Base-by-base conservation (phyloP, 2,329 filamentous ascomycete genomes). In the Ascochyta clinopodiicola region DNA sequence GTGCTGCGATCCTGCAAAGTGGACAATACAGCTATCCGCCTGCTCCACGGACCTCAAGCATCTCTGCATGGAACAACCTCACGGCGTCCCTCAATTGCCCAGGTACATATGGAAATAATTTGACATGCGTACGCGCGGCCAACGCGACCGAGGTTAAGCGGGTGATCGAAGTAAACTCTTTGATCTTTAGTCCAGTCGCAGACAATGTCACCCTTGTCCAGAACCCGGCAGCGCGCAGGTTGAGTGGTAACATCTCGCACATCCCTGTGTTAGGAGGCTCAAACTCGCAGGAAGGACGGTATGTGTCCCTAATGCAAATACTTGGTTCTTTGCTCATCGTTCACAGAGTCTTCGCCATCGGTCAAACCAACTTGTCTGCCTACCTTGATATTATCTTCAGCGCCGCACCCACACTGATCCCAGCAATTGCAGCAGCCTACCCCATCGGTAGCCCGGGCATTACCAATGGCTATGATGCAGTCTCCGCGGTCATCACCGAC, bases 1-100 rank as follows among this genome's bases (percentile, higher is more conserved):
- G 62, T 22, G 69, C 70, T 6, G 70, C 63, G 7, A 71, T 73
- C 19, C 48, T 71, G 32, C 57, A 72, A 44, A 70, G 67, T 40
- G 69, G 70, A 1, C 60, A 64, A 15, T 61, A 64, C 19, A 66
- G 60, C 17, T 72, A 69, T 44, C 60, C 62, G 1, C 37, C 60
- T 1, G 17, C 49, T 6, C 56, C 62, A 8, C 17, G 46, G 13
- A 38, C 43, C 3, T 59, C 61, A 1, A 63, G 57, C 6, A 12
- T 54, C 2, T 47, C 55, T 2, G 56, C 62, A 6, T 72, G 69
- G 69, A 48, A 68, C 13, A 61, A 65, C 1, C 59, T 72, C 2
- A 64, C 59, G 4, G 45, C 59, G 2, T 47, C 45, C 1, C 59
- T 72, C 7, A 56, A 60, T n/a, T 73, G 70, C 38, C 66, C 63